These are phyloP conservation scores for Phallus indusiatus DNA, from an alignment of 768 basidiomycete genomes.

Conservation along the genomic window DNA sequence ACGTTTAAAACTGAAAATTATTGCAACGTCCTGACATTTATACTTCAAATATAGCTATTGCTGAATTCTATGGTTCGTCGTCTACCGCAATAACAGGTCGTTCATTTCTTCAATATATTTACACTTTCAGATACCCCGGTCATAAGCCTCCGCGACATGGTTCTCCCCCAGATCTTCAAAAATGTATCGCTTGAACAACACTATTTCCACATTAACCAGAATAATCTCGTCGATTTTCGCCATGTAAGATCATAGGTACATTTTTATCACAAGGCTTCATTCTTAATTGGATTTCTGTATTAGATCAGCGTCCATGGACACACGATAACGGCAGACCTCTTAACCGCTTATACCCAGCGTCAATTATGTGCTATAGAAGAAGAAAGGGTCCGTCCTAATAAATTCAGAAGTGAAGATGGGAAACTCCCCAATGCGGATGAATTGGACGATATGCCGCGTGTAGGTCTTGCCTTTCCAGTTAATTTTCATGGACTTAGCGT, in stretches of 20 bases:
- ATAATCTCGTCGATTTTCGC: neutral
- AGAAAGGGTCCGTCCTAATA: neutral
- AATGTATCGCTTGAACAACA: slow-evolving; percentile 1
- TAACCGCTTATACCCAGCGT: slow-evolving; percentile 8
- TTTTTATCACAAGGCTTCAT: neutral
- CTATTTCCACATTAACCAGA: neutral
- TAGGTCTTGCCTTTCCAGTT: neutral
- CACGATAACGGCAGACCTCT: slow-evolving; percentile 6
- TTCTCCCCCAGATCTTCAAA: slow-evolving; percentile 8
- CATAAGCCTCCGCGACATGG: slow-evolving; percentile 10
- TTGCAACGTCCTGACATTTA: too few relatives aligned
- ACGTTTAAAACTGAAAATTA: neutral
- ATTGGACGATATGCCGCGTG: slow-evolving; percentile 5
- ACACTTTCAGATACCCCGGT: slow-evolving; percentile 4
- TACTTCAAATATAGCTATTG: neutral
- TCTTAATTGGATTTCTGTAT: neutral
- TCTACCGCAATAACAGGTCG: neutral
- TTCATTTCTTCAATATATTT: neutral
- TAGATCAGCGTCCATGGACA: slow-evolving; percentile 7
- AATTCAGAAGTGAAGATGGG: neutral
- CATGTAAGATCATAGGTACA: slow-evolving; percentile 1
- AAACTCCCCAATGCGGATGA: neutral
- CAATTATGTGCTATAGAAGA: slow-evolving; percentile 7
- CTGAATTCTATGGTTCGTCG: slow-evolving; percentile 8
- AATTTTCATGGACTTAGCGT: neutral